These are phyloP conservation scores for Nasturtium officinale DNA, from an alignment of 345 rosid species.

Conservation along the genomic window DNA sequence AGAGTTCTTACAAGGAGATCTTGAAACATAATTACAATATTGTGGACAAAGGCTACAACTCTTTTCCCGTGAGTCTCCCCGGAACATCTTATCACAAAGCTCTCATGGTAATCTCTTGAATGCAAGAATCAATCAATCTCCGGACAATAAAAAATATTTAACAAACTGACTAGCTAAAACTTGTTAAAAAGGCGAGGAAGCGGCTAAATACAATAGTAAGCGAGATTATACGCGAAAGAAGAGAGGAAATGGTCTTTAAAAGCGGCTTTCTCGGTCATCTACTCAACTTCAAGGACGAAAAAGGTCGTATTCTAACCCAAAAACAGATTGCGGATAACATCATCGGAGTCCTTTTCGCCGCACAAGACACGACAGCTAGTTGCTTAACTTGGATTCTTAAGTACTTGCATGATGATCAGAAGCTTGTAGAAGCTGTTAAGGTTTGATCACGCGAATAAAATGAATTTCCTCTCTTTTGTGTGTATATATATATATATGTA, in stretches of 20 bases:
- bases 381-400: slow-evolving; percentile 83
- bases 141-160: background rate
- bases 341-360: slow-evolving; percentile 86
- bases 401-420: slow-evolving; percentile 63
- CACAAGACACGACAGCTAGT: slow-evolving; percentile 93
- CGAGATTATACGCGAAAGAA: slow-evolving; percentile 62
- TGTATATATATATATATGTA: background rate
- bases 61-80: slow-evolving; percentile 68
- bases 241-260: slow-evolving; percentile 54
- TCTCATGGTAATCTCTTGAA: slow-evolving; percentile 48
- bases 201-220: slow-evolving; percentile 54
- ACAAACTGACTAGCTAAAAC: background rate
- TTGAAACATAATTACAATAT: slow-evolving; percentile 62
- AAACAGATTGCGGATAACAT: slow-evolving; percentile 74
- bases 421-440: slow-evolving; percentile 72
- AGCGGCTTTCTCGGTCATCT: slow-evolving; percentile 61
- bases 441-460: slow-evolving; percentile 42
- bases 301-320: slow-evolving; percentile 49
- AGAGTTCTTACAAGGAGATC: slow-evolving; percentile 50
- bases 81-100: slow-evolving; percentile 77
- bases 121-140: background rate
- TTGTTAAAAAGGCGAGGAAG: slow-evolving; percentile 65
- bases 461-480: background rate
- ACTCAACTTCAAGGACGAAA: slow-evolving; percentile 53
- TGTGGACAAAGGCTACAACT: slow-evolving; percentile 85